Evolutionary conservation across 139 green algal species (phyloP).

Genomic region (Choricystis sp.): DNA sequence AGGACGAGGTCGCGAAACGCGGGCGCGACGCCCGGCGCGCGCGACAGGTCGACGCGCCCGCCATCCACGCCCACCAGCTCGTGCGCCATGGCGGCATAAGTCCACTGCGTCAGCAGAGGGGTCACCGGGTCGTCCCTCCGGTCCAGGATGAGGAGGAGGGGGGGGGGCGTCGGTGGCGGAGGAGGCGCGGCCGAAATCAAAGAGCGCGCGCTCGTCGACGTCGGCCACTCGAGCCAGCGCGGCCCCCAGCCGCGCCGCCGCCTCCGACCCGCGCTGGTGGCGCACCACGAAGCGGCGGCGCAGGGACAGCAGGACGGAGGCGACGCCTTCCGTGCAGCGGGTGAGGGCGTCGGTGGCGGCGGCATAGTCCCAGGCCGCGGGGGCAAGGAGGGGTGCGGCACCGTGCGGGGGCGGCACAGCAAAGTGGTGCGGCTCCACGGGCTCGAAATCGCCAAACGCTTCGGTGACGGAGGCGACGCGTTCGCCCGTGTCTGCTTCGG

Average conservation of each 20-base stretch:
- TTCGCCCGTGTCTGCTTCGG: conserved; percentile 70
- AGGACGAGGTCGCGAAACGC: conserved; percentile 55
- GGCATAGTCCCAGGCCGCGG: conserved; percentile 31
- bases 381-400: conserved; percentile 20
- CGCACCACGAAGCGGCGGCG: conserved; percentile 53
- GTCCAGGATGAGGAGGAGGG: conserved; percentile 71
- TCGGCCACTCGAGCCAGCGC: conserved; percentile 46
- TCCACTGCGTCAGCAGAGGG: conserved; percentile 58
- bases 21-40: conserved; percentile 24
- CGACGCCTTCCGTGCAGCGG: conserved; percentile 61
- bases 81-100: conserved; percentile 79
- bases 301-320: conserved; percentile 58
- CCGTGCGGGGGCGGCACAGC: conserved; percentile 33
- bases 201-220: conserved; percentile 40
- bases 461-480: conserved; percentile 57
- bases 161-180: conserved; percentile 23
- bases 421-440: conserved; percentile 69
- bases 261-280: conserved; percentile 58
- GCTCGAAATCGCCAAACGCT: conserved; percentile 74
- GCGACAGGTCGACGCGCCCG: conserved; percentile 10
- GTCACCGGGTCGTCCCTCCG: conserved; percentile 74
- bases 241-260: conserved; percentile 44
- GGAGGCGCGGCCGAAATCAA: conserved; percentile 77
- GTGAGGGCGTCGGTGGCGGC: conserved; percentile 23
- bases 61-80: conserved; percentile 65